These are phyloP conservation scores for Scenedesmus sp. DNA, from an alignment of 163 green algal species.

Conservation along the genomic window DNA sequence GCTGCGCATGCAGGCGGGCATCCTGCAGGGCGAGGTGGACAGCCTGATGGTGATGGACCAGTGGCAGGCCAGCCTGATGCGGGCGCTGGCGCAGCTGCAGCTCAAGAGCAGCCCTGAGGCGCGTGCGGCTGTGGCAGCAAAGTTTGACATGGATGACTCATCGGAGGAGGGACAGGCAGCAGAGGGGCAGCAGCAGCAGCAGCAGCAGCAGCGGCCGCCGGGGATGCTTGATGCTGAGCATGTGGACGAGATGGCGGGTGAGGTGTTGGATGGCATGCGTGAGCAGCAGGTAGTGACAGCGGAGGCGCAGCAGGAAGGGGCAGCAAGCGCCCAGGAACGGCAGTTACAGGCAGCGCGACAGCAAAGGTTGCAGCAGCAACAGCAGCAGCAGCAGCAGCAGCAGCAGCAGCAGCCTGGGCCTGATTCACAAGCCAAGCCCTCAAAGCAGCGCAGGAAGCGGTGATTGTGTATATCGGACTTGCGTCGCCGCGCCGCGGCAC, in stretches of 20 bases:
- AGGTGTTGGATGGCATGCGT: neutral
- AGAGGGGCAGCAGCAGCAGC: slow-evolving; percentile 13
- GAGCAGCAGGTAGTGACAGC: neutral
- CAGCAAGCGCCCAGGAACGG: neutral
- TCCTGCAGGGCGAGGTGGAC: slow-evolving; percentile 83
- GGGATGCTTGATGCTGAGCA: neutral
- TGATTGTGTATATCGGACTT: neutral
- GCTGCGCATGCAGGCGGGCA: slow-evolving; percentile 72
- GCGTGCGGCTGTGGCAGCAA: slow-evolving; percentile 33
- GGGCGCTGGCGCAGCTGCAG: slow-evolving; percentile 79
- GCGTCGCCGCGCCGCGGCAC: no score
- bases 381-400: slow-evolving; percentile 3
- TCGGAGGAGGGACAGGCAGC: neutral
- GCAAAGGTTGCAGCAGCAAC: neutral
- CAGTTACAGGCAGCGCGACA: neutral
- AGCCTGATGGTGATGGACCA: slow-evolving; percentile 88
- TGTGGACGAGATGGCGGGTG: neutral
- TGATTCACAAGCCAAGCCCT: neutral
- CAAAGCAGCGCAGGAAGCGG: neutral
- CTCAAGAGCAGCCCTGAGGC: slow-evolving; percentile 53
- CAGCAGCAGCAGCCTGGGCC: neutral
- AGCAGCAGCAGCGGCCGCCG: neutral
- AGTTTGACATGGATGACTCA: slow-evolving; percentile 39
- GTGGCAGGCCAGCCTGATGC: slow-evolving; percentile 87
- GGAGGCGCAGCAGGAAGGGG: neutral